Conservation (phyloP, 1,139 yeast species). For the Hemisphaericaspora lyxosophila region DNA sequence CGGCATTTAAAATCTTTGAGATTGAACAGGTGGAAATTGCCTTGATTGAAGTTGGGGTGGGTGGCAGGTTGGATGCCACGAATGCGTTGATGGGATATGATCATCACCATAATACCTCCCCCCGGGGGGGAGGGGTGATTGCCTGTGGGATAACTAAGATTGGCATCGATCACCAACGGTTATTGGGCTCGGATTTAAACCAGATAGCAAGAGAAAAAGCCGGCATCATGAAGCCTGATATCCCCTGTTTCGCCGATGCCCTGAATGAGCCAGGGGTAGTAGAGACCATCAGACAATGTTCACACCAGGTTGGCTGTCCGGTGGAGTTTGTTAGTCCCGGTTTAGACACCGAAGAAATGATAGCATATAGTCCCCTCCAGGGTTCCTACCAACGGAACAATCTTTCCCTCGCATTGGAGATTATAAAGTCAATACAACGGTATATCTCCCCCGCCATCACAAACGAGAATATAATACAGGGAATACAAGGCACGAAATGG, state of each 20-base stretch:
- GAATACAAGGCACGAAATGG: slow-evolving; percentile 56
- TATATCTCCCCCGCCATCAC: slow-evolving; percentile 27
- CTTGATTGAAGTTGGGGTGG: slow-evolving; percentile 85
- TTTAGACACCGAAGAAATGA: slow-evolving; percentile 13
- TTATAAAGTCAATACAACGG: slow-evolving; percentile 41
- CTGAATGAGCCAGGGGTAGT: slow-evolving; percentile 57
- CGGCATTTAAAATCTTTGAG: slow-evolving; percentile 75
- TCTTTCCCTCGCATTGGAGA: slow-evolving; percentile 64
- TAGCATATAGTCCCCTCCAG: slow-evolving; percentile 51
- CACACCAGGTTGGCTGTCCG: slow-evolving; percentile 18
- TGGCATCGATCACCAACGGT: slow-evolving; percentile 77
- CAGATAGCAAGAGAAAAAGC: slow-evolving; percentile 79
- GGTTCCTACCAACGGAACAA: slow-evolving; percentile 77
- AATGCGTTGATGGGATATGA: slow-evolving; percentile 51
- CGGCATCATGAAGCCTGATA: slow-evolving; percentile 67
- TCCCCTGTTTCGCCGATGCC: slow-evolving; percentile 72
- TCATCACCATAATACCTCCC: slow-evolving; percentile 1
- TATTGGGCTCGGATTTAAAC: slow-evolving; percentile 63
- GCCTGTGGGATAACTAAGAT: slow-evolving; percentile 80
- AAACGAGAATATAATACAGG: slow-evolving; percentile 38
- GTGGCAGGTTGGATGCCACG: slow-evolving; percentile 87
- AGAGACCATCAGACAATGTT: slow-evolving; percentile 32
- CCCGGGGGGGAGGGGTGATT: slow-evolving; percentile 42
- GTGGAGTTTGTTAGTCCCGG: slow-evolving; percentile 20
- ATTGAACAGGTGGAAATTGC: slow-evolving; percentile 64